Evolutionary conservation across 139 green algal genomes (phyloP).

Genomic region (Monoraphidium neglectum): DNA sequence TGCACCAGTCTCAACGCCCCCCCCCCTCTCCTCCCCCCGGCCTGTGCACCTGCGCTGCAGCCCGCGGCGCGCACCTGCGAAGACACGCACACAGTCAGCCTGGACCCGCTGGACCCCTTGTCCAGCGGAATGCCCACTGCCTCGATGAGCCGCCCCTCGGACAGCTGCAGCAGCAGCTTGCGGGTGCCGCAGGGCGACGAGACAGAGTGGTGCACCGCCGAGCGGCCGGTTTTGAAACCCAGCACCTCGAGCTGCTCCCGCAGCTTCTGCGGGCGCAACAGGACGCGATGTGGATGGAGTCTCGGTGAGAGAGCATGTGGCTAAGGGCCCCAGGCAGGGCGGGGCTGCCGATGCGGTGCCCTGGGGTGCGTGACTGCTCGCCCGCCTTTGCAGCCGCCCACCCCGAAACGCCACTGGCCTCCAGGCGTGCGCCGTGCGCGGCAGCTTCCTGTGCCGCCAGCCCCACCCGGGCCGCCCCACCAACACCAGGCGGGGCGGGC

Average conservation of each 20-base stretch:
- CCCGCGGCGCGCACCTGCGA: slow-evolving; percentile 77
- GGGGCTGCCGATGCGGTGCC: background rate
- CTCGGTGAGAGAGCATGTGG: too few relatives aligned
- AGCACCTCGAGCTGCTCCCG: slow-evolving; percentile 47
- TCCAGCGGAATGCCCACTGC: slow-evolving; percentile 86
- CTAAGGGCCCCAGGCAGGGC: background rate
- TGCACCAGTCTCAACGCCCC: background rate
- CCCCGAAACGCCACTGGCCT: background rate
- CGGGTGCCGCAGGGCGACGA: slow-evolving; percentile 74
- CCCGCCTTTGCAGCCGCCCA: too few relatives aligned
- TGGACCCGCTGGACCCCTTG: slow-evolving; percentile 8
- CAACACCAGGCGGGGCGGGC: background rate
- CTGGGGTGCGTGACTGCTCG: background rate
- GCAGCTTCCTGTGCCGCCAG: background rate
- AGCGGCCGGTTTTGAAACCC: slow-evolving; percentile 69
- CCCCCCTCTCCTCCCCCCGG: background rate
- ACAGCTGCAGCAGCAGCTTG: slow-evolving; percentile 94
- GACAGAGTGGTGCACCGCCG: slow-evolving; percentile 62
- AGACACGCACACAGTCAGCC: slow-evolving; percentile 95
- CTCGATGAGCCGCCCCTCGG: slow-evolving; percentile 90
- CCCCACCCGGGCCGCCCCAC: background rate
- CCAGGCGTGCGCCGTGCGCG: too few relatives aligned
- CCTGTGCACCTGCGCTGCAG: background rate
- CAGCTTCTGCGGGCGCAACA: slow-evolving; percentile 63
- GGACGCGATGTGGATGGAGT: background rate